phyloP scores from a whole-genome alignment of 331 rosid genomes.

The Quercus phellos region DNA sequence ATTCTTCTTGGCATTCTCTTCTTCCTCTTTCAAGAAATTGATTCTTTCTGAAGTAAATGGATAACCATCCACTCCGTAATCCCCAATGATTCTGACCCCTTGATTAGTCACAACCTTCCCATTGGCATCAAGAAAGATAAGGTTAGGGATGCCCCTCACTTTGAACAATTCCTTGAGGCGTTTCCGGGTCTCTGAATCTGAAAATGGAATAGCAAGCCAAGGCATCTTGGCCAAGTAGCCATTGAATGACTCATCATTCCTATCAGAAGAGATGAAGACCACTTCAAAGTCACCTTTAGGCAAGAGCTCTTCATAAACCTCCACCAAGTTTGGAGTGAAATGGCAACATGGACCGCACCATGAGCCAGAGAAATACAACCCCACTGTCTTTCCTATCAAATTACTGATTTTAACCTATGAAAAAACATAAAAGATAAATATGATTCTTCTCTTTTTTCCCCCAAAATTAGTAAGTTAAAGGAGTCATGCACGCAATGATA shows the following conservation, averaged over 20 bases:
- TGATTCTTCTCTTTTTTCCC: too few species aligned
- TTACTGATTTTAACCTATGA: constrained; percentile 26
- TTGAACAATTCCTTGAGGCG: constrained; percentile 33
- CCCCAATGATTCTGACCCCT: constrained; percentile 30
- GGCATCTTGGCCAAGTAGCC: constrained; percentile 46
- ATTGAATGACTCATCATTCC: constrained; percentile 30
- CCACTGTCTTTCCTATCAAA: constrained; percentile 33
- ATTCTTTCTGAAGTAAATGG: constrained; percentile 38
- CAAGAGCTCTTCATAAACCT: constrained; percentile 28
- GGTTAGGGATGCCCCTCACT: constrained; percentile 46
- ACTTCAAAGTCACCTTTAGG: constrained; percentile 36
- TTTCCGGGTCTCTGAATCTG: constrained; percentile 29
- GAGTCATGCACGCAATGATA: too few species aligned
- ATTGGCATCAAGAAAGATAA: constrained; percentile 32
- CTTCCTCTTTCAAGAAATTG: constrained; percentile 28
- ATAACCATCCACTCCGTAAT: constrained; percentile 37
- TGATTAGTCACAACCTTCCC: constrained; percentile 28
- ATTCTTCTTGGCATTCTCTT: constrained; percentile 28
- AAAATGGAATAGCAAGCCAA: constrained; percentile 41
- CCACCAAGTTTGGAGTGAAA: constrained; percentile 38
- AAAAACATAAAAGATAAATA: neutral
- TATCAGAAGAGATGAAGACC: constrained; percentile 40
- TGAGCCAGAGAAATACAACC: constrained; percentile 44
- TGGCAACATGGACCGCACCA: constrained; percentile 50
- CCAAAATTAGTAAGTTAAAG: too few species aligned